Evolutionary conservation across 2,329 filamentous ascomycete genomes (phyloP), one percentile per base, ranked within the genome.

Genomic region (Ascochyta clinopodiicola): DNA sequence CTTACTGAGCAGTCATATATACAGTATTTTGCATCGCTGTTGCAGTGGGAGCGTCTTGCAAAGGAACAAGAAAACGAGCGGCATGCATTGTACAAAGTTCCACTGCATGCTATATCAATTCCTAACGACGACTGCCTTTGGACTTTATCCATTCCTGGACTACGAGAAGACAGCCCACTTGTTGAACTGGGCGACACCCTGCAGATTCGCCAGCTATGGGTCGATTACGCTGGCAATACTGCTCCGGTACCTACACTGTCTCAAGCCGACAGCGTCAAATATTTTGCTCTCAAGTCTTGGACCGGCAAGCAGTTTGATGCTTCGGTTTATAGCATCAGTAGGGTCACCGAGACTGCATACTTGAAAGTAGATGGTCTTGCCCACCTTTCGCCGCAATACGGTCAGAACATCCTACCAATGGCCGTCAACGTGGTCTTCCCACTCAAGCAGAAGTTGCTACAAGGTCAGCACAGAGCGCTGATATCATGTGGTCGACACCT

Each of bases 151-250:
- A 43, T 74, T 4, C 71, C 72, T 13, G 72, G 72, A 2, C 24
- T 75, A 4, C 61, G 70, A 32, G 73, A 75, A 44, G 66, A 74
- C 7, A 70, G 44, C 15, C 72, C 72, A 15, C 36, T 63, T 4
- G 37, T 75, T n/a, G 67, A 70, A 36, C 62, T 71, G 55, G 73
- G 71, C 6, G 71, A 75, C 24, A 45, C 51, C 1, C 31, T 75
- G n/a, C 64, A 70, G 24, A 56, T 75, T n/a, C 68, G 73, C 2
- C 70, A 71, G 24, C 50, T 74, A 10, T 61, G 51, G 29, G 44
- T 69, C 2, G 63, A 72, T 43, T 8, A 10, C 8, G 25, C 21
- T 36, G 62, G 61, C 10, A 55, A 63, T 15, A 45, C 61, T 1
- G 40, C 55, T 2, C 37, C 45, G 6, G 13, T 63, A 5, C 44